These are phyloP conservation scores for Saccharomycopsis crataegensis DNA, from an alignment of 1,139 yeast genomes.

Conservation along the genomic window DNA sequence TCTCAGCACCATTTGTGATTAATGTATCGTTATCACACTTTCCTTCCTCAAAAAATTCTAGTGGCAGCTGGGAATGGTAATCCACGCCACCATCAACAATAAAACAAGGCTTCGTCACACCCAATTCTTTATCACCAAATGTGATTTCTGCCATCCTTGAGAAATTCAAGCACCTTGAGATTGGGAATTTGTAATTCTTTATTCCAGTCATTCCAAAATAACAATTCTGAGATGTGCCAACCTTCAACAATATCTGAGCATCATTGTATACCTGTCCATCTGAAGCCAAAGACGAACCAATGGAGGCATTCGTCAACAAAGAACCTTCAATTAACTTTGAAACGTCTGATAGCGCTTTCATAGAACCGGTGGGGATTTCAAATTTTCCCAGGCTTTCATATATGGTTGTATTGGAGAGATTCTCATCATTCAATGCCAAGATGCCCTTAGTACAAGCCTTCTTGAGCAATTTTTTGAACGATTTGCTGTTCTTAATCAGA, in stretches of 20 bases:
- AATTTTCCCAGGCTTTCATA: background rate
- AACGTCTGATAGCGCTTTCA: background rate
- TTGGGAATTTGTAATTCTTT: constrained; percentile 5
- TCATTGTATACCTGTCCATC: constrained; percentile 14
- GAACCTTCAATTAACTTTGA: constrained; percentile 9
- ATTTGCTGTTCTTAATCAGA: background rate
- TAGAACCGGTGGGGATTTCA: background rate
- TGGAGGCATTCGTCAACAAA: constrained; percentile 5
- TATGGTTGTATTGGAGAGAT: background rate
- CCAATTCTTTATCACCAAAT: background rate
- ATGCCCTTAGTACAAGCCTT: constrained; percentile 5
- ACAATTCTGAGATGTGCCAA: background rate
- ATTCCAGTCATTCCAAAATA: constrained; percentile 12
- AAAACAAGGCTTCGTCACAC: constrained; percentile 10
- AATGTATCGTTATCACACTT: background rate
- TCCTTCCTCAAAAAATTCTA: constrained; percentile 8
- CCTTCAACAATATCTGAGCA: constrained; percentile 5
- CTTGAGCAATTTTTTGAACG: background rate
- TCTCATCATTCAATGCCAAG: background rate
- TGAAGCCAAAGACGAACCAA: constrained; percentile 13
- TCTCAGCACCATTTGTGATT: background rate
- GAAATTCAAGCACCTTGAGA: constrained; percentile 14
- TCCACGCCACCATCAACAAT: constrained; percentile 9
- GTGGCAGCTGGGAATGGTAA: background rate
- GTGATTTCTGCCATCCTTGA: constrained; percentile 2